These are phyloP conservation scores for Benincasa hispida DNA, from an alignment of 306 rosid genomes.

Conservation along the genomic window DNA sequence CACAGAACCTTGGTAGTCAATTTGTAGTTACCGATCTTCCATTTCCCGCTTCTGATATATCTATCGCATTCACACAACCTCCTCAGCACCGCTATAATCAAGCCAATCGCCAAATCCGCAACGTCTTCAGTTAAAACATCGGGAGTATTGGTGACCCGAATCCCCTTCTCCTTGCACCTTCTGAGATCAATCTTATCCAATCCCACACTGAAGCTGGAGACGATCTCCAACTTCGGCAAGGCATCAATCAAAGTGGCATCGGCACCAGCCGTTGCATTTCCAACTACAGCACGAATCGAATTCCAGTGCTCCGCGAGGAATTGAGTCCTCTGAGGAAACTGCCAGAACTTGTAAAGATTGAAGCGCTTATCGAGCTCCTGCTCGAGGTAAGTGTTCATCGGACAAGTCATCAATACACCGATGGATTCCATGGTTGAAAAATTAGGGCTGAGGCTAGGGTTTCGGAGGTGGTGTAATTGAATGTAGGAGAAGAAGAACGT, in stretches of 20 bases:
- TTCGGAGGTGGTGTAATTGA: background rate
- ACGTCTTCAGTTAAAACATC: conserved; percentile 82
- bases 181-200: conserved; percentile 53
- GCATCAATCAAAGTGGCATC: conserved; percentile 40
- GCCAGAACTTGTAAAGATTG: conserved; percentile 41
- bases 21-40: conserved; percentile 58
- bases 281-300: conserved; percentile 56
- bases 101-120: conserved; percentile 57
- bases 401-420: conserved; percentile 33
- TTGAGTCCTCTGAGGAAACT: conserved; percentile 19
- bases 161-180: conserved; percentile 48
- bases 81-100: conserved; percentile 42
- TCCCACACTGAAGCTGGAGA: conserved; percentile 63
- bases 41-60: conserved; percentile 45
- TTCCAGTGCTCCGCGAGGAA: conserved; percentile 24
- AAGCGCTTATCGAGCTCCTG: conserved; percentile 60
- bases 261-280: conserved; percentile 25
- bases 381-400: conserved; percentile 41
- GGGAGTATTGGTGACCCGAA: conserved; percentile 64
- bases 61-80: conserved; percentile 53
- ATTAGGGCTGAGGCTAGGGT: background rate
- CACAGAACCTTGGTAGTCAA: conserved; percentile 52
- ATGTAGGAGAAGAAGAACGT: background rate
- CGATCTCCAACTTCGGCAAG: conserved; percentile 60
- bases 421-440: conserved; percentile 41